A percentile compares a stretch with the other conserved stretches of the same genome.
Conservation (phyloP, 2,329 filamentous ascomycete species). For the Camptophora hylomeconis region DNA sequence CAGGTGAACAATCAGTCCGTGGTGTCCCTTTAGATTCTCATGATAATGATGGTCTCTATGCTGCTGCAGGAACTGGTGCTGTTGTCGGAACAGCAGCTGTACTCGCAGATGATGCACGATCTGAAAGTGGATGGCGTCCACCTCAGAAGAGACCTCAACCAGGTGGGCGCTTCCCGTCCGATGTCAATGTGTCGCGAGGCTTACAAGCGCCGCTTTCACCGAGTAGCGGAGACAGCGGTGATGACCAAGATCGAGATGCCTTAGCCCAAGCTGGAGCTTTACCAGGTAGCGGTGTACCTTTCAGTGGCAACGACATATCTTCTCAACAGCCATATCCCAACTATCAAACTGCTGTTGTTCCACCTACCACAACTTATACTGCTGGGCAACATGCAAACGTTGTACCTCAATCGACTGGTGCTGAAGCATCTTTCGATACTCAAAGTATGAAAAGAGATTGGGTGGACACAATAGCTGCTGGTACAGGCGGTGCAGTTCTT, state of each 20-base stretch:
- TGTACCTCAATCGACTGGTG: conserved; percentile 8
- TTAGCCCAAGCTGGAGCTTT: conserved; percentile 46
- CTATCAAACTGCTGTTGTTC: conserved; percentile 1
- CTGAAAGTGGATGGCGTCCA: conserved; percentile 23
- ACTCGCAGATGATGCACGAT: conserved; percentile 16
- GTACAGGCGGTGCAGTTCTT: conserved; percentile 10
- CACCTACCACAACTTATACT: conserved; percentile 8
- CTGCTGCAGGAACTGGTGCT: conserved; percentile 23
- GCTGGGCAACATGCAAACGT: conserved; percentile 12
- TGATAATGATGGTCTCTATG: conserved; percentile 13
- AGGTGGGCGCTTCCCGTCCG: conserved; percentile 94
- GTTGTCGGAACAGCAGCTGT: conserved; percentile 22
- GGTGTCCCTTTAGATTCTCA: conserved; percentile 26
- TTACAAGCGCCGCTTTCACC: conserved; percentile 68
- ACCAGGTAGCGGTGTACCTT: conserved; percentile 32
- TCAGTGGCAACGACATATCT: conserved; percentile 2
- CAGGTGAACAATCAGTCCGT: conserved; percentile 35
- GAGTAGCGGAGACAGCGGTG: conserved; percentile 69
- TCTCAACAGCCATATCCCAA: conserved; percentile 4
- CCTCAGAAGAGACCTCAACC: conserved; percentile 60
- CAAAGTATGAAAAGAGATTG: conserved; percentile 38
- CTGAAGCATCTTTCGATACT: conserved; percentile 10
- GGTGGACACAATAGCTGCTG: conserved; percentile 37
- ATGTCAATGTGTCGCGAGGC: conserved; percentile 76
- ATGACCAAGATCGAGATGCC: conserved; percentile 42